A percentile compares a stretch with the other conserved stretches of the same genome.
phyloP scores from a whole-genome alignment of 2,329 filamentous ascomycete species.

The Leptographium galeiforme region DNA sequence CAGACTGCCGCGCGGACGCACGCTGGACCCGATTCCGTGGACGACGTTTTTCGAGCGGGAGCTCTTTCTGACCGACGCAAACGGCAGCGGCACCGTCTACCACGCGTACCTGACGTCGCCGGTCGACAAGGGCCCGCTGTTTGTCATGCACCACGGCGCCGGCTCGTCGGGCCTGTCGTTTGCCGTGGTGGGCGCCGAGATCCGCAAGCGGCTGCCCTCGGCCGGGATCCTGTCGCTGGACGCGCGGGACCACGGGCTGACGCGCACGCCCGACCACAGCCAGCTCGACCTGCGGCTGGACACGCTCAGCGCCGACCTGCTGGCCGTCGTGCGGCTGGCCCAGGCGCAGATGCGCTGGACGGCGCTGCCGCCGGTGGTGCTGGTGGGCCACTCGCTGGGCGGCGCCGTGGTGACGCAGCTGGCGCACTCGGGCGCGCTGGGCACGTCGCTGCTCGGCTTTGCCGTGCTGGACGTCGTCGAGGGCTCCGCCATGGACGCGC shows the following conservation, averaged over 20 bases:
- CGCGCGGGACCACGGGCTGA: constrained; percentile 74
- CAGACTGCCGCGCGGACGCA: constrained; percentile 37
- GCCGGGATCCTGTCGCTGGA: constrained; percentile 79
- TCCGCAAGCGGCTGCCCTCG: constrained; percentile 61
- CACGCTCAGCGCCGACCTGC: constrained; percentile 60
- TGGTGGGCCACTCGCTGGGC: constrained; percentile 86
- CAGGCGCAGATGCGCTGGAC: constrained; percentile 59
- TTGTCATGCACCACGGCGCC: constrained; percentile 89
- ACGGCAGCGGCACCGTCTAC: constrained; percentile 41
- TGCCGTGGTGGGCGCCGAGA: constrained; percentile 63
- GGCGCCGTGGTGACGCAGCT: constrained; percentile 83
- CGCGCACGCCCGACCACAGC: constrained; percentile 19
- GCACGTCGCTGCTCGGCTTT: constrained; percentile 57
- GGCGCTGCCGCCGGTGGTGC: constrained; percentile 57
- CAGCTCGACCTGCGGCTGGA: constrained; percentile 54
- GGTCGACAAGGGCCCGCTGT: constrained; percentile 59
- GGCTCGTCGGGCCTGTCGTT: constrained; percentile 91
- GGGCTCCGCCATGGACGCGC: constrained; percentile 85
- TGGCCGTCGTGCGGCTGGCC: constrained; percentile 55
- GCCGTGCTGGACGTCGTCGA: constrained; percentile 92
- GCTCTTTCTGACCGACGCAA: constrained; percentile 50
- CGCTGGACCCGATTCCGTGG: constrained; percentile 62
- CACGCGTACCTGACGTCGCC: constrained; percentile 86
- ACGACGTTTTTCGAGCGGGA: constrained; percentile 85
- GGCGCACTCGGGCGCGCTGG: constrained; percentile 54